phyloP scores from a whole-genome alignment of 2,329 filamentous ascomycete genomes.

The Lomentospora prolificans region DNA sequence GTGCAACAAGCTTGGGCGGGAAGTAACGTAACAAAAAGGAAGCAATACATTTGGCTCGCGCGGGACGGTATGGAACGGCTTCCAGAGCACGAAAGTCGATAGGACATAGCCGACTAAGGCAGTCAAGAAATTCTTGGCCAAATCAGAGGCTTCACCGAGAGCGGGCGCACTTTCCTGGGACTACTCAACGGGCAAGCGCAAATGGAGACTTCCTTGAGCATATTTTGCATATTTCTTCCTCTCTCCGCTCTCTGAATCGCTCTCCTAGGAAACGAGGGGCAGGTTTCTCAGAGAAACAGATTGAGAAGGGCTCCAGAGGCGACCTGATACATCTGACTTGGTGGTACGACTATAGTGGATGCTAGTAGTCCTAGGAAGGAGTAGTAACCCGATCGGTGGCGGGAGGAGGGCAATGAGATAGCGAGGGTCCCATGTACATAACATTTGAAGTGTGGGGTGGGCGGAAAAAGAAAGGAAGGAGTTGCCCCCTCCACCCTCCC shows the following conservation, averaged over 20 bases:
- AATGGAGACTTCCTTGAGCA: background rate
- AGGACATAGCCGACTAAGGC: background rate
- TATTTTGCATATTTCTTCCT: background rate
- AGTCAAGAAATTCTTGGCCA: no score
- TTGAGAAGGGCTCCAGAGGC: no score
- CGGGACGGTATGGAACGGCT: background rate
- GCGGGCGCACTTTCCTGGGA: background rate
- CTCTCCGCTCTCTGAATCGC: background rate
- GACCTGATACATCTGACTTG: no score
- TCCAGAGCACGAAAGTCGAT: background rate
- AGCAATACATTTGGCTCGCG: background rate
- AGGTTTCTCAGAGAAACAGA: no score
- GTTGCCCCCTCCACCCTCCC: no score
- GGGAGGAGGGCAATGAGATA: background rate
- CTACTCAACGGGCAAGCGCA: background rate
- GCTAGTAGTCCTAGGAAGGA: no score
- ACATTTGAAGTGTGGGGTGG: background rate
- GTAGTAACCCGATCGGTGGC: background rate
- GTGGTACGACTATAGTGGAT: no score
- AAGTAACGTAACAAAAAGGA: background rate
- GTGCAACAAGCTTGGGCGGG: background rate
- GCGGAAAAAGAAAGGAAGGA: background rate
- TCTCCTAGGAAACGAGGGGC: no score
- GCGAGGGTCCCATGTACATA: background rate
- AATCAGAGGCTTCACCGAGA: background rate